These are phyloP conservation scores for Ilex paraguariensis DNA, from an alignment of 305 asterid genomes.

Conservation along the genomic window DNA sequence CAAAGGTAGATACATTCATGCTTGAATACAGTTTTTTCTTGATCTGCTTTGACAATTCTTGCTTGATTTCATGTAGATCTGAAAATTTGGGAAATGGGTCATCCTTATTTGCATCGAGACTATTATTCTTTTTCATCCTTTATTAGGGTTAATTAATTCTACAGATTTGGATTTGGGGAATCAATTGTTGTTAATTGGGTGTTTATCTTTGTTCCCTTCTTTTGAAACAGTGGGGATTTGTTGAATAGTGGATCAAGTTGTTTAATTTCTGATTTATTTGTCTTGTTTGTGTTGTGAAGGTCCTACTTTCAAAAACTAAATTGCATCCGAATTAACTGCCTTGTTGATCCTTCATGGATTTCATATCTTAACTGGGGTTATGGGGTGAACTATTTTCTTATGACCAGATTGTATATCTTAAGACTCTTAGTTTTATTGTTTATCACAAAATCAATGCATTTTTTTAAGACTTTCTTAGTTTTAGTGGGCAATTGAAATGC, in stretches of 20 bases:
- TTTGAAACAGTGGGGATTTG: neutral
- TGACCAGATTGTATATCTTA: too few relatives aligned
- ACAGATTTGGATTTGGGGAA: neutral
- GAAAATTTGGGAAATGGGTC: slow-evolving; percentile 17
- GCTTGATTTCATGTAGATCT: slow-evolving; percentile 39
- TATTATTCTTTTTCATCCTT: slow-evolving; percentile 1
- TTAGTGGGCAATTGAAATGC: too few relatives aligned
- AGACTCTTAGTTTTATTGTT: too few relatives aligned
- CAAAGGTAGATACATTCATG: slow-evolving; percentile 50
- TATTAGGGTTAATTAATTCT: neutral
- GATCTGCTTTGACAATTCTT: neutral
- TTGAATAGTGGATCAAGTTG: neutral
- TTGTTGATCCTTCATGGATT: too few relatives aligned
- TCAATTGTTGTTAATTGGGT: neutral
- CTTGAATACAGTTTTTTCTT: too few relatives aligned
- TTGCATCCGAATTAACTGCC: too few relatives aligned
- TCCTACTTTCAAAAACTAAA: neutral
- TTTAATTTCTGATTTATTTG: neutral
- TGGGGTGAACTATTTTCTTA: too few relatives aligned
- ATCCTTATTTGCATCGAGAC: slow-evolving; percentile 11
- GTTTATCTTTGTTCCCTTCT: neutral
- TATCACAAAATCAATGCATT: too few relatives aligned
- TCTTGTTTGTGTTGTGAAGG: too few relatives aligned
- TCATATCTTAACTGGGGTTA: too few relatives aligned
- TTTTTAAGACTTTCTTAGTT: too few relatives aligned